Conservation (phyloP, 2,329 filamentous ascomycete species). For the Ophidiomyces ophidiicola region DNA sequence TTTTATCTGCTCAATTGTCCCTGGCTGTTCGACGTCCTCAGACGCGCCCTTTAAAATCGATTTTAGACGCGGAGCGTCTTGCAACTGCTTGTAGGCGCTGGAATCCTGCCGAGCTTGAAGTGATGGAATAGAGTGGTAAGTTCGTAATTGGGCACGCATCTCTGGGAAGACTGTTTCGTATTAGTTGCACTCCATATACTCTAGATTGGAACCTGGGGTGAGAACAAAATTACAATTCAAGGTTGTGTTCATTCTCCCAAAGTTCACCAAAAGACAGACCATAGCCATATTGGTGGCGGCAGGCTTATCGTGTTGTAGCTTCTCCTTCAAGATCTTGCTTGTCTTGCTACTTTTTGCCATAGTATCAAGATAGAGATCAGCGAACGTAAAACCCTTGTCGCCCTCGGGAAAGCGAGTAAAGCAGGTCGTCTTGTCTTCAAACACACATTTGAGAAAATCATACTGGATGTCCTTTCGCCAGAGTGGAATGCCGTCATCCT, state of each 20-base stretch:
- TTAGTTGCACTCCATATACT: background rate
- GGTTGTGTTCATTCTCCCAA: constrained; percentile 97
- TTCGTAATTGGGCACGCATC: constrained; percentile 94
- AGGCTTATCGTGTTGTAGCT: constrained; percentile 79
- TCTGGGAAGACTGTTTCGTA: constrained; percentile 73
- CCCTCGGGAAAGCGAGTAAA: constrained; percentile 89
- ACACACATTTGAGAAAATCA: constrained; percentile 51
- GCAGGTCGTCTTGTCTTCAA: constrained; percentile 50
- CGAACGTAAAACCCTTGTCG: constrained; percentile 63
- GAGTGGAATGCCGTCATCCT: constrained; percentile 53
- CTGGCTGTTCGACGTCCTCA: constrained; percentile 78
- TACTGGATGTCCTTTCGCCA: constrained; percentile 58
- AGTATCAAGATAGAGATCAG: constrained; percentile 93
- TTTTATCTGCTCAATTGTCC: constrained; percentile 72
- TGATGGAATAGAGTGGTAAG: constrained; percentile 94
- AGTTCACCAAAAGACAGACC: constrained; percentile 94
- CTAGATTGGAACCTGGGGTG: constrained; percentile 7
- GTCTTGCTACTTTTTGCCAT: constrained; percentile 99
- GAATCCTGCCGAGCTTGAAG: constrained; percentile 90
- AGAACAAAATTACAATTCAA: constrained; percentile 62
- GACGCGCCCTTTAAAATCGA: constrained; percentile 95
- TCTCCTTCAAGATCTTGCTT: constrained; percentile 95
- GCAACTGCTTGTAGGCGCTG: constrained; percentile 92
- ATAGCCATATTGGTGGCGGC: constrained; percentile 98
- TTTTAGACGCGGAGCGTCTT: constrained; percentile 90